Conservation (phyloP, 129 eudicot genomes). For the Tagetes patula region DNA sequence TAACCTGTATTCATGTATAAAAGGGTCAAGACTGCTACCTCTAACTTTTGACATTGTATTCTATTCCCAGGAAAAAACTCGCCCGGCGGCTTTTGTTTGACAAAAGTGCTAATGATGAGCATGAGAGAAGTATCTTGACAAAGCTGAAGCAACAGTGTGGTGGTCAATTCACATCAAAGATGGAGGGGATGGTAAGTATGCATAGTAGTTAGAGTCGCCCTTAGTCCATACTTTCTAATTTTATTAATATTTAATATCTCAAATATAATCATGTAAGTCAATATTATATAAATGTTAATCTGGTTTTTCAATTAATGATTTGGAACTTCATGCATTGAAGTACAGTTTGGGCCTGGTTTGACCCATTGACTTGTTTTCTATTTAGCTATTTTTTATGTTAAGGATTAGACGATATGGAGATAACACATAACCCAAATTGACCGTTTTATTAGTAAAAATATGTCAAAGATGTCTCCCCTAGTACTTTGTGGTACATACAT, state of each 20-base stretch:
- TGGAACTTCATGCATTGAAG: neutral
- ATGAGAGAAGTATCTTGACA: slow-evolving; percentile 85
- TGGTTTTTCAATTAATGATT: neutral
- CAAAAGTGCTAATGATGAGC: slow-evolving; percentile 95
- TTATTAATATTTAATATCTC: neutral
- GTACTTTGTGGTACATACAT: neutral
- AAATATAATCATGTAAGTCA: neutral
- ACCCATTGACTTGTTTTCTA: neutral
- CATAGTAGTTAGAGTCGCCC: neutral
- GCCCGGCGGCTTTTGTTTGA: slow-evolving; percentile 83
- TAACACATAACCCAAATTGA: neutral
- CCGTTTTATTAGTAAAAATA: neutral
- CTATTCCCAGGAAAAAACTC: slow-evolving; percentile 69
- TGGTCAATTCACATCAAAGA: slow-evolving; percentile 88
- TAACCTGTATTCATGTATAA: neutral
- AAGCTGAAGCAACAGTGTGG: slow-evolving; percentile 95
- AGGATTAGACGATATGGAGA: neutral
- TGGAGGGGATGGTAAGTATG: slow-evolving; percentile 88
- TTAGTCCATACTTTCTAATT: neutral
- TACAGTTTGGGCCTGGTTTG: slow-evolving; percentile 1
- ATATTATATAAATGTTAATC: neutral
- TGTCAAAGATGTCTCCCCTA: neutral
- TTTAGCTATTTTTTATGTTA: neutral
- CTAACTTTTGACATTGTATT: slow-evolving; percentile 1
- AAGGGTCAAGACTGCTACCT: neutral